Base-by-base conservation (phyloP, 768 basidiomycete genomes). In the Tylopilus vinaceipallidus region DNA sequence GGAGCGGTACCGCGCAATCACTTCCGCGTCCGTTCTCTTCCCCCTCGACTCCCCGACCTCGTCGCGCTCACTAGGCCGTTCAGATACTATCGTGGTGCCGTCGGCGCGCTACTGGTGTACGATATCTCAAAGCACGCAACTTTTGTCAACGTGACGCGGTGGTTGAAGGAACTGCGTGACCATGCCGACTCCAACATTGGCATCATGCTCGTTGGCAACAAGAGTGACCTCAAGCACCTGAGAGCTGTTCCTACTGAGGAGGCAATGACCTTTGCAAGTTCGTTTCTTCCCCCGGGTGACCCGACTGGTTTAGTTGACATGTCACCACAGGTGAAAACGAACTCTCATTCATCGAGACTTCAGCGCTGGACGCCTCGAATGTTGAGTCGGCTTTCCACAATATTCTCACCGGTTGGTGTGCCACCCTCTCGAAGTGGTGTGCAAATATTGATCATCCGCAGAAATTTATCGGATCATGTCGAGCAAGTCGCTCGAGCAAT, bases 381-480 rank as follows among this genome's bases (percentile, higher is more conserved):
- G 95, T 99, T 72, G 95, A 98, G 73, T 74, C 81, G 49, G 97
- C 95, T 43, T 99, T 99, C 85, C 94, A 98, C 70, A 93, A 84
- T 50, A 98, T 98, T 65, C 79, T 99, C 54, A 85, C 88, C 38
- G 94, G 94, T 92, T 42, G 44, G 82, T 73, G 24, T 29, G 30
- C 40, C 17, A 38, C 4, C 12, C 2, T 23, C 30, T 13, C 36
- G 23, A 2, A 8, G 3, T 41, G 11, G 17, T 17, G 45, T 4
- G 39, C 8, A 38, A 26, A 38, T n/a, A 5, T 32, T 59, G 47
- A 65, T 26, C 0, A 6, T 40, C 23, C 26, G 13, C 61, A 97
- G 97, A 98, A 58, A 97, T 99, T 70, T 98, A 98, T 79, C 90
- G 88, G 65, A 93, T 98, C 67, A 93, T 94, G 32, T 98, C 95